Evolutionary conservation across 371 early-diverging fungal genomes (phyloP).

Genomic region (Basidiobolus meristosporus): DNA sequence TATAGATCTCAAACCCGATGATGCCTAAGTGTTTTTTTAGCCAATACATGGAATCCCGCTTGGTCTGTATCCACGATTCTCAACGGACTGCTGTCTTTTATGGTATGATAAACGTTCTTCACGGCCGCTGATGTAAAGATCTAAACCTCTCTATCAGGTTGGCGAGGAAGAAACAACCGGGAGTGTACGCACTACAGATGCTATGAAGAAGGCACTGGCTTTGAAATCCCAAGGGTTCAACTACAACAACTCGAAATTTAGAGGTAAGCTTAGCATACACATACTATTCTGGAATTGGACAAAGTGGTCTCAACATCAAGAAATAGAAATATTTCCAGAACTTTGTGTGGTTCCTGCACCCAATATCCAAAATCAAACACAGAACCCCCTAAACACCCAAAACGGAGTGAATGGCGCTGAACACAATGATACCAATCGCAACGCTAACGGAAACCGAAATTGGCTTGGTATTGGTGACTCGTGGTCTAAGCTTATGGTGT

Average conservation of each 20-base stretch:
- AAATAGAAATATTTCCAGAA: too few species aligned
- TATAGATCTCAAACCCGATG: background rate
- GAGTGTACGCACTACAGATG: constrained; percentile 54
- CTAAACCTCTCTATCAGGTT: constrained; percentile 8
- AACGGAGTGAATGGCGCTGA: too few species aligned
- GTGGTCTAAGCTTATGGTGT: too few species aligned
- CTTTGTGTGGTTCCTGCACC: too few species aligned
- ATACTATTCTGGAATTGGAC: too few species aligned
- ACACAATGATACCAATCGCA: too few species aligned
- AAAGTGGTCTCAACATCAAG: too few species aligned
- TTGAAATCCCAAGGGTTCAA: constrained; percentile 65
- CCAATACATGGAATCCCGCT: constrained; percentile 84
- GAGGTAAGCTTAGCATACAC: too few species aligned
- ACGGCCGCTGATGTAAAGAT: constrained; percentile 3
- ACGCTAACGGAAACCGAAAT: too few species aligned
- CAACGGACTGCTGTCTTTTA: constrained; percentile 85
- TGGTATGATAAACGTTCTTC: constrained; percentile 35
- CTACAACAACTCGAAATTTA: constrained; percentile 44
- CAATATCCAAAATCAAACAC: too few species aligned
- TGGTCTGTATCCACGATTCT: constrained; percentile 93
- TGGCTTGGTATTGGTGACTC: too few species aligned
- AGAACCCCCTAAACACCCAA: too few species aligned
- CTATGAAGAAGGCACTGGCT: constrained; percentile 61
- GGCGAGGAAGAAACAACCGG: constrained; percentile 86
- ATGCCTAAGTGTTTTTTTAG: background rate